Conservation (phyloP, 805 yeast genomes). For the Wickerhamiella kazuoi region DNA sequence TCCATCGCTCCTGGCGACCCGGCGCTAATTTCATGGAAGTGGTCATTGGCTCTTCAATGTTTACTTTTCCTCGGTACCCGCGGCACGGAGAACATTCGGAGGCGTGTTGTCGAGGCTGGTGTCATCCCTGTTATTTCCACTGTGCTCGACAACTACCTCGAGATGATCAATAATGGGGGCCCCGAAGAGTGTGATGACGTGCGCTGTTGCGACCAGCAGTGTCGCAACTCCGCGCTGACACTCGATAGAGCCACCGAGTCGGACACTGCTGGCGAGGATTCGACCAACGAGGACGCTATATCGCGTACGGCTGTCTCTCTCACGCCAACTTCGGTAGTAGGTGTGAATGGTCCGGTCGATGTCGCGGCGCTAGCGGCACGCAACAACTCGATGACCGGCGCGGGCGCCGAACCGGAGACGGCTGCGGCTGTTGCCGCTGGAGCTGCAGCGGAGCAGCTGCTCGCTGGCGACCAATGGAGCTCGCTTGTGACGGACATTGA, state of each 20-base stretch:
- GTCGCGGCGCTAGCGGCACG: background rate
- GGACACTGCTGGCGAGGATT: background rate
- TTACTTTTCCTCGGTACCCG: constrained; percentile 79
- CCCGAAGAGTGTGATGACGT: background rate
- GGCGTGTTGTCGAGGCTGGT: constrained; percentile 80
- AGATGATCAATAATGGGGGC: background rate
- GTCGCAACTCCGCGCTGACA: background rate
- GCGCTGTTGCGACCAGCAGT: background rate
- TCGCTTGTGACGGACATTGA: background rate
- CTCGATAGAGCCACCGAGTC: background rate
- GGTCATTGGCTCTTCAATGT: constrained; percentile 92
- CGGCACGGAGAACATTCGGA: constrained; percentile 73
- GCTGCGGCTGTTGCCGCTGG: background rate
- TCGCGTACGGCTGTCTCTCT: no score
- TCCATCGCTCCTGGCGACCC: background rate
- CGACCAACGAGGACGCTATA: background rate
- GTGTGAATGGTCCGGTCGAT: no score
- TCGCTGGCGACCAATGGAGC: background rate
- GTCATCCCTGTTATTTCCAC: constrained; percentile 83
- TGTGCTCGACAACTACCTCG: constrained; percentile 55
- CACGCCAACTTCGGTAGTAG: no score
- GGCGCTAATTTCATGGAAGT: constrained; percentile 68
- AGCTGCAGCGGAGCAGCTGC: background rate
- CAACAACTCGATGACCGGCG: background rate
- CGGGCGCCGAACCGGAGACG: background rate